Conservation (phyloP, 805 yeast genomes). For the Candida chilensis region DNA sequence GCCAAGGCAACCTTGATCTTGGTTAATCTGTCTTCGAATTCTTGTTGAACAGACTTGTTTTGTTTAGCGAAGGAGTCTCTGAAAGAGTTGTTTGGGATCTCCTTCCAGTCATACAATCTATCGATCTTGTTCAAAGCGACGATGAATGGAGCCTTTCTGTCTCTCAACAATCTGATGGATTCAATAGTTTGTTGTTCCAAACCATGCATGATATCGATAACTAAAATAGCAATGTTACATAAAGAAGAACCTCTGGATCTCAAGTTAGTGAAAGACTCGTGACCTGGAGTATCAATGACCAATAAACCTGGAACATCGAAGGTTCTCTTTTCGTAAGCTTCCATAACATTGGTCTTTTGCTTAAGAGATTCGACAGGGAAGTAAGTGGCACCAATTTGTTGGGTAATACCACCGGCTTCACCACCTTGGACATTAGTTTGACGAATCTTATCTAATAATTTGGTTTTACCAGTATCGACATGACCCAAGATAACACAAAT, state of each 20-base stretch:
- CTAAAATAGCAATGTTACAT: constrained; percentile 98
- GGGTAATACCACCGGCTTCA: constrained; percentile 99
- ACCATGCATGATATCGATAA: constrained; percentile 98
- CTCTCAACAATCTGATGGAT: constrained; percentile 85
- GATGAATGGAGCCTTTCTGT: constrained; percentile 95
- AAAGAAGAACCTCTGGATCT: constrained; percentile 98
- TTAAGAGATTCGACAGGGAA: constrained; percentile 95
- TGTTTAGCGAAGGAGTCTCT: constrained; percentile 88
- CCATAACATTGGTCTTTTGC: constrained; percentile 88
- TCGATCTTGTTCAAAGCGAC: constrained; percentile 97
- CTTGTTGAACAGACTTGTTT: constrained; percentile 77
- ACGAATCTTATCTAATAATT: constrained; percentile 91
- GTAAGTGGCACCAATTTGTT: constrained; percentile 99
- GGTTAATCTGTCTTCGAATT: constrained; percentile 81
- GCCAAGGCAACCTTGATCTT: constrained; percentile 85
- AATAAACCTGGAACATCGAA: constrained; percentile 96
- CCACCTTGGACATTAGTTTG: constrained; percentile 99
- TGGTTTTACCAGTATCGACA: constrained; percentile 99
- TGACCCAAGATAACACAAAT: constrained; percentile 99
- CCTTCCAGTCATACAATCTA: constrained; percentile 93
- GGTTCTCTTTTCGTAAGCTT: constrained; percentile 70
- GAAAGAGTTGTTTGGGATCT: constrained; percentile 87
- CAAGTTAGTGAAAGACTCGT: constrained; percentile 96
- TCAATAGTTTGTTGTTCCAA: constrained; percentile 96
- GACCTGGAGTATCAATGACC: constrained; percentile 98